A percentile compares a stretch with the other conserved stretches of the same genome.
These are phyloP conservation scores for Halophytophthora batemanensis DNA, from an alignment of 352 stramenopile genomes.

Conservation along the genomic window DNA sequence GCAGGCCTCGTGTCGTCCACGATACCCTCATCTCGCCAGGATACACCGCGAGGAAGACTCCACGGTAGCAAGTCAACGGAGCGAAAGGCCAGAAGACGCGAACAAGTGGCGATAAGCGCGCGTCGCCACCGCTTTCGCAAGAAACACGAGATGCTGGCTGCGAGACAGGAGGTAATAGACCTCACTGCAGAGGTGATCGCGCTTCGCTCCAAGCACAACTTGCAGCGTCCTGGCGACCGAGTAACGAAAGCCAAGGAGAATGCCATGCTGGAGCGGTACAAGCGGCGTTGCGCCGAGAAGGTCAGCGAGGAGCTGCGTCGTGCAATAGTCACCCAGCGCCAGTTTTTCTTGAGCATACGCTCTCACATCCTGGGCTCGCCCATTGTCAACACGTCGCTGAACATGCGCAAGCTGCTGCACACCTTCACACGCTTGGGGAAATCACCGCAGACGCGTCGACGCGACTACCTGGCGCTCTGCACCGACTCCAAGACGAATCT, in stretches of 20 bases:
- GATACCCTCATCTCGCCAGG: too few species aligned
- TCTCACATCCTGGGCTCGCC: conserved; percentile 25
- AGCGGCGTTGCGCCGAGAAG: conserved; percentile 27
- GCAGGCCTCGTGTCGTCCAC: too few species aligned
- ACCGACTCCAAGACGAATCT: conserved; percentile 45
- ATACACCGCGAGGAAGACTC: too few species aligned
- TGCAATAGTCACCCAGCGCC: conserved; percentile 44
- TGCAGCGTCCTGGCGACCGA: conserved; percentile 18
- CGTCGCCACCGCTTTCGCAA: conserved; percentile 28
- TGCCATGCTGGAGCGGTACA: conserved; percentile 27
- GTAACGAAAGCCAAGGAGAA: conserved; percentile 31
- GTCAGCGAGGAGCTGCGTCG: conserved; percentile 49
- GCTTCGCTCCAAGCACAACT: conserved; percentile 30
- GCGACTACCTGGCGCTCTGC: conserved; percentile 47
- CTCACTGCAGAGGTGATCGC: conserved; percentile 28
- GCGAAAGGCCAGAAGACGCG: conserved; percentile 17
- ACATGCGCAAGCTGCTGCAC: conserved; percentile 51
- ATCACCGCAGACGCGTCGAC: conserved; percentile 29
- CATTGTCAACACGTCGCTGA: conserved; percentile 30
- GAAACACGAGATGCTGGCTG: conserved; percentile 40
- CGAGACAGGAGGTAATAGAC: conserved; percentile 33
- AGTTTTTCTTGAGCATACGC: conserved; percentile 42
- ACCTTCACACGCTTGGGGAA: conserved; percentile 51
- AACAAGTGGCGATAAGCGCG: conserved; percentile 21
- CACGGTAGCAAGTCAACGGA: conserved; percentile 3